Evolutionary conservation across 208 protist genomes (phyloP).

Genomic region (Strigomonas galati): DNA sequence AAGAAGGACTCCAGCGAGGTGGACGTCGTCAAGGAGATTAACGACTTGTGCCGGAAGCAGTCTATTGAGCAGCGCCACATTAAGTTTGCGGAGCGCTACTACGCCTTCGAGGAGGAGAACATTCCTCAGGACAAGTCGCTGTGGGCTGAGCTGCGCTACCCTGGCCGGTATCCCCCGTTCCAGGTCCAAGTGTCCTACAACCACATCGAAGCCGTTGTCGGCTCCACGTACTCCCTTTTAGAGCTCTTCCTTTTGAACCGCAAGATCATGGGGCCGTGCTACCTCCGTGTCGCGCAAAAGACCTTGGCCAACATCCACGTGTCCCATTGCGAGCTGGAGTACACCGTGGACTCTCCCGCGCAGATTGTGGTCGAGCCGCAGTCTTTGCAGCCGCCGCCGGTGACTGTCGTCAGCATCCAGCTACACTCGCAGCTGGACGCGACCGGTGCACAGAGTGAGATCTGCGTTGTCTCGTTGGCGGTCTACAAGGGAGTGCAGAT

Average conservation of each 20-base stretch:
- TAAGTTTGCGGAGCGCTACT: slow-evolving; percentile 91
- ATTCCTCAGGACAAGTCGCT: slow-evolving; percentile 74
- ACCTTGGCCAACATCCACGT: slow-evolving; percentile 34
- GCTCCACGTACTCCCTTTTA: slow-evolving; percentile 71
- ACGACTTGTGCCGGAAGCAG: slow-evolving; percentile 55
- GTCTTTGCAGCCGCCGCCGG: slow-evolving; percentile 61
- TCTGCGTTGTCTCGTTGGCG: slow-evolving; percentile 82
- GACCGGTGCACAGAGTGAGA: slow-evolving; percentile 80
- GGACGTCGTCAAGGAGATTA: slow-evolving; percentile 85
- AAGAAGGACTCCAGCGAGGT: slow-evolving; percentile 43
- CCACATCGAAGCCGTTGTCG: slow-evolving; percentile 86
- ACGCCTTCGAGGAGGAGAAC: slow-evolving; percentile 86
- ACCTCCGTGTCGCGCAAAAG: slow-evolving; percentile 60
- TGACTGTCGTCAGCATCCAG: slow-evolving; percentile 86
- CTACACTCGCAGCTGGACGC: slow-evolving; percentile 87
- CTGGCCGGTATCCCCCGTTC: slow-evolving; percentile 62
- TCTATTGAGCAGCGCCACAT: slow-evolving; percentile 74
- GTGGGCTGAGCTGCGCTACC: slow-evolving; percentile 91
- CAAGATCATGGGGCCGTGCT: slow-evolving; percentile 94
- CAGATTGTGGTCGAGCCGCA: slow-evolving; percentile 41
- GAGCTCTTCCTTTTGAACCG: slow-evolving; percentile 94
- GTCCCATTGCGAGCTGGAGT: slow-evolving; percentile 86
- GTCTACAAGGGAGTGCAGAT: slow-evolving; percentile 76
- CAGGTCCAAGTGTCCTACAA: slow-evolving; percentile 25
- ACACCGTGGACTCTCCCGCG: slow-evolving; percentile 71